Base-by-base conservation (phyloP, 2,329 filamentous ascomycete genomes). In the Blumeriella jaapii region DNA sequence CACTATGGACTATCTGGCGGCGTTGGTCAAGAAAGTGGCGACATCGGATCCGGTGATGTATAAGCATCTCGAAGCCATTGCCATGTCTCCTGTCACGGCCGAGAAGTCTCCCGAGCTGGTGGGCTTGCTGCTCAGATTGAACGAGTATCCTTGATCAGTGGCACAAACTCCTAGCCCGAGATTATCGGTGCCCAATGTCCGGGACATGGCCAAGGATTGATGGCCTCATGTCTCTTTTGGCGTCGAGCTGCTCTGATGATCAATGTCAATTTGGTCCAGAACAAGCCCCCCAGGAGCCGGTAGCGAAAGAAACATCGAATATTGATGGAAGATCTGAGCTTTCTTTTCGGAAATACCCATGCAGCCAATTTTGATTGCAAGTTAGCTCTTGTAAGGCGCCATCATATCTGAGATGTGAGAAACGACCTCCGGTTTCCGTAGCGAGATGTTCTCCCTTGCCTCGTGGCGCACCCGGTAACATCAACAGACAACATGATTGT, bases 61-160 rank as follows among this genome's bases (percentile, higher is more conserved):
- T 25, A 48, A 50, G 24, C 49, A 48, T 14, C 40, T 57, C 11
- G 50, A 55, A 38, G 39, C 46, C 6, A 43, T 55, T 16, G 51
- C 47, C 10, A 23, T 28, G 17, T 34, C 32, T 10, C 25, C 24
- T 4, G 12, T 39, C 16, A 39, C 43, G 11, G 42, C 42, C 10
- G 45, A 51, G 15, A 47, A 48, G 5, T 36, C 44, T 5, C 49
- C 52, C 14, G 49, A 55, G 15, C 39, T 53, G 38, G 41, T 52
- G 16, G 50, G 51, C n/a, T 31, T 55, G 6, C 29, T 49, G 14
- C 37, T 46, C n/a, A 46, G 40, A 31, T 15, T 49, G 34, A 47
- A 46, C 27, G 34, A 36, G 28, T 45, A 49, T 25, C 27, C 29
- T 30, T 42, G 35, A 40, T 33, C 12, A 16, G 11, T 19, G 9